These are phyloP conservation scores for Ormosia semicastrata DNA, from an alignment of 306 rosid genomes.

Conservation along the genomic window DNA sequence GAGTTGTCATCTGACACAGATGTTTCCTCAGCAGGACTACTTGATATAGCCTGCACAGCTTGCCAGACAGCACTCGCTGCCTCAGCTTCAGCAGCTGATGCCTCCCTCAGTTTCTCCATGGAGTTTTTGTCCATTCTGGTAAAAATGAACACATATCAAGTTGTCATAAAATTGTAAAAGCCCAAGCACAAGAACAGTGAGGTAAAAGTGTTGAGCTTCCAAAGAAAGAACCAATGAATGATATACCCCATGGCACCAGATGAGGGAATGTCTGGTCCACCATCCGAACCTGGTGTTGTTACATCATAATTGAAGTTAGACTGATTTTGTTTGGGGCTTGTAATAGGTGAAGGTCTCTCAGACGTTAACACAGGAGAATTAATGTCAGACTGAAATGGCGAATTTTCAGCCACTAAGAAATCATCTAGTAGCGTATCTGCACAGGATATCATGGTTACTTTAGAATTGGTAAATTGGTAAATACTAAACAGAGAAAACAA, in stretches of 20 bases:
- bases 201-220: constrained; percentile 21
- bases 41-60: constrained; percentile 65
- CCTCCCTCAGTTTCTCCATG: constrained; percentile 94
- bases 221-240: constrained; percentile 13
- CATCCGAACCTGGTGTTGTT: constrained; percentile 42
- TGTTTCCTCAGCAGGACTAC: constrained; percentile 69
- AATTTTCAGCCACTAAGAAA: constrained; percentile 90
- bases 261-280: constrained; percentile 46
- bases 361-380: constrained; percentile 51
- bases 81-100: constrained; percentile 99
- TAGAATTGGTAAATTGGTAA: neutral
- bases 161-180: constrained; percentile 18
- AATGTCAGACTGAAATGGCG: constrained; percentile 57
- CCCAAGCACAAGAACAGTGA: constrained; percentile 6
- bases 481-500: neutral
- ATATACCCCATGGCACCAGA: constrained; percentile 67
- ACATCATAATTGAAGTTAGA: constrained; percentile 43
- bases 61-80: constrained; percentile 98
- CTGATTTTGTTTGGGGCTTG: constrained; percentile 54
- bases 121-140: constrained; percentile 82
- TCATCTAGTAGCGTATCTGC: constrained; percentile 84
- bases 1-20: constrained; percentile 83
- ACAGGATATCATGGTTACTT: constrained; percentile 33
- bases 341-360: constrained; percentile 62
- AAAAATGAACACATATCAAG: constrained; percentile 20